These are phyloP conservation scores for Haplosporangium sp. DNA, from an alignment of 371 early-diverging fungal genomes.

Conservation along the genomic window DNA sequence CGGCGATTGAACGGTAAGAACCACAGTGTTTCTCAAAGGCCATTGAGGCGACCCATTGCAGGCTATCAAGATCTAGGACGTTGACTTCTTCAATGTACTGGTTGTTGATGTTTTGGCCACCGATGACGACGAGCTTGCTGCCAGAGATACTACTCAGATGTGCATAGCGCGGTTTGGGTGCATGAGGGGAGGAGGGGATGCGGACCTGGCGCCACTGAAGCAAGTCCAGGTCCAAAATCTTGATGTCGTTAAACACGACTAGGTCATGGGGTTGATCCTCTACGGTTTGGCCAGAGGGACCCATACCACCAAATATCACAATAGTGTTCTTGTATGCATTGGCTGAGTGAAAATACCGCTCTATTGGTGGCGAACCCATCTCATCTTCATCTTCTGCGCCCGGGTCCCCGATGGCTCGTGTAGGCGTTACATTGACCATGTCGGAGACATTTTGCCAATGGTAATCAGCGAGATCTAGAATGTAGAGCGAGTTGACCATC, in stretches of 20 bases:
- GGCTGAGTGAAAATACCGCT: conserved; percentile 84
- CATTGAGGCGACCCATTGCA: conserved; percentile 72
- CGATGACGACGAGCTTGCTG: conserved; percentile 72
- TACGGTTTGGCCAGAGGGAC: conserved; percentile 30
- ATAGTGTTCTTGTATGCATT: conserved; percentile 65
- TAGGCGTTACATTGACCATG: conserved; percentile 14
- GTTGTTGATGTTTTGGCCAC: conserved; percentile 83
- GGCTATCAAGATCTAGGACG: conserved; percentile 72
- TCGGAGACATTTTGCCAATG: conserved; percentile 60
- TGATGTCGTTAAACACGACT: conserved; percentile 76
- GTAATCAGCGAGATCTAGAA: conserved; percentile 68
- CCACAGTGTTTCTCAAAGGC: conserved; percentile 78
- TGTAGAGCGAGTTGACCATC: conserved; percentile 77
- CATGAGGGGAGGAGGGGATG: conserved; percentile 59
- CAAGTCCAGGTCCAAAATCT: conserved; percentile 70
- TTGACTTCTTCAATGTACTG: conserved; percentile 80
- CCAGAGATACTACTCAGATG: conserved; percentile 71
- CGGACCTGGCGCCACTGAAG: conserved; percentile 67
- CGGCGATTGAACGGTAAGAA: conserved; percentile 79
- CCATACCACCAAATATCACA: conserved; percentile 76
- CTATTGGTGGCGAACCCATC: conserved; percentile 57
- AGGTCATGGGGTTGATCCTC: conserved; percentile 52
- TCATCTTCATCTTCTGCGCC: conserved; percentile 27
- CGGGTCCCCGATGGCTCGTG: conserved; percentile 25
- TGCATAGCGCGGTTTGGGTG: conserved; percentile 82